Base-by-base conservation (phyloP, 1,139 yeast genomes). In the Barnettozyma hawaiiensis region DNA sequence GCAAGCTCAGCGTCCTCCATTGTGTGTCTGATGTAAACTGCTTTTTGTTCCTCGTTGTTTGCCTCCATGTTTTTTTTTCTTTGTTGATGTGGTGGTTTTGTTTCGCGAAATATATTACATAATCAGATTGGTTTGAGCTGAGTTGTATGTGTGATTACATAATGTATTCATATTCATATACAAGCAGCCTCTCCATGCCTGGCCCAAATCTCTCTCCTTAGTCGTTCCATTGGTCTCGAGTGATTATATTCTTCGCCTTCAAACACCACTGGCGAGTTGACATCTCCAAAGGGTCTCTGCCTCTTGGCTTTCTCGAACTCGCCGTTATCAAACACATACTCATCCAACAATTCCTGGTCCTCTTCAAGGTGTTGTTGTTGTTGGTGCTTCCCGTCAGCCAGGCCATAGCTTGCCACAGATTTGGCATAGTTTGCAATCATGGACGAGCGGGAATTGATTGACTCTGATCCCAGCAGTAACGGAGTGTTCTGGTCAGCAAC, bases 1-100 rank as follows among this genome's bases (percentile, higher is more conserved):
- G 82, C 80, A 47, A 90, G 67, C 62, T 90, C 97, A 24, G 84
- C 67, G 63, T 89, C 96, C 39, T 53, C 55, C 62, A 57, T 51
- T 22, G 20, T 20, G 22, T n/a, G 6, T 12, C 12, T 19, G 4
- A 9, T 29, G 8, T 29, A 8, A 9, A 9, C 27, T n/a, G n/a
- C 29, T 26, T n/a, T 16, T 15, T 12, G 4, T 19, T 12, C 34
- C 12, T 20, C 9, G 9, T n/a, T 29, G 6, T 29, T 18, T 29
- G 11, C 34, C 19, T 16, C 9, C 8, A 3, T 14, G 15, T 20
- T 12, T 11, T 19, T 31, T 19, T 3, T 5, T 31, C 18, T 7
- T n/a, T n/a, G 12, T 16, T 31, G 19, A n/a, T 31, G 7, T 18
- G 21, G 23, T 8, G 18, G 31, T 27, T 8, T 14, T 7, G 23